Evolutionary conservation across 495 filamentous ascomycete species (phyloP).

Genomic region (Aspergillus panamensis): DNA sequence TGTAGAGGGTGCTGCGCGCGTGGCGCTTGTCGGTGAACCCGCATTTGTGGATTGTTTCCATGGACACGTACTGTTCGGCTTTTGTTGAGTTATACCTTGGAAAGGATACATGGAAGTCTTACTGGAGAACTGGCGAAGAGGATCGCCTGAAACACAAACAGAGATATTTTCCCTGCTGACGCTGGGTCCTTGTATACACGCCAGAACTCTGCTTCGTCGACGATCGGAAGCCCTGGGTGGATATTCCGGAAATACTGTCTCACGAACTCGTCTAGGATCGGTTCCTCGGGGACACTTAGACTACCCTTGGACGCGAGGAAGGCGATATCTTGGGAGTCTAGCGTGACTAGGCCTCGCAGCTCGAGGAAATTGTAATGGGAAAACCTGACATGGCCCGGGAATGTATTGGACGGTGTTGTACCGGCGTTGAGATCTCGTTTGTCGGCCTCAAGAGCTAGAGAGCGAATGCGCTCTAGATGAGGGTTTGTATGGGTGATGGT

Average conservation of each 20-base stretch:
- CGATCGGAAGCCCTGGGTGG: conserved; percentile 44
- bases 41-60: conserved; percentile 37
- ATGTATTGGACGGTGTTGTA: background rate
- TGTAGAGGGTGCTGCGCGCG: conserved; percentile 43
- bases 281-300: conserved; percentile 37
- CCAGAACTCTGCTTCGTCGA: conserved; percentile 51
- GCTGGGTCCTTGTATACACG: conserved; percentile 27
- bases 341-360: conserved; percentile 28
- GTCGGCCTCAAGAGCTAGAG: conserved; percentile 8
- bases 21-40: conserved; percentile 42
- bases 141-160: conserved; percentile 49
- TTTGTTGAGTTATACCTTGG: background rate
- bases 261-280: conserved; percentile 42
- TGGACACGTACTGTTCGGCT: conserved; percentile 35
- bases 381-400: conserved; percentile 17
- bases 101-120: conserved; percentile 13
- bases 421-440: background rate
- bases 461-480: conserved; percentile 12
- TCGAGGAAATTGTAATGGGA: conserved; percentile 40
- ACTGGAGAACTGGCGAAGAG: conserved; percentile 47
- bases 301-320: conserved; percentile 43
- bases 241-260: conserved; percentile 47
- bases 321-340: conserved; percentile 43
- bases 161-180: conserved; percentile 31
- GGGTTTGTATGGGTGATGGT: conserved; percentile 11